phyloP scores from a whole-genome alignment of 768 basidiomycete species.

The Mycena vitilis region DNA sequence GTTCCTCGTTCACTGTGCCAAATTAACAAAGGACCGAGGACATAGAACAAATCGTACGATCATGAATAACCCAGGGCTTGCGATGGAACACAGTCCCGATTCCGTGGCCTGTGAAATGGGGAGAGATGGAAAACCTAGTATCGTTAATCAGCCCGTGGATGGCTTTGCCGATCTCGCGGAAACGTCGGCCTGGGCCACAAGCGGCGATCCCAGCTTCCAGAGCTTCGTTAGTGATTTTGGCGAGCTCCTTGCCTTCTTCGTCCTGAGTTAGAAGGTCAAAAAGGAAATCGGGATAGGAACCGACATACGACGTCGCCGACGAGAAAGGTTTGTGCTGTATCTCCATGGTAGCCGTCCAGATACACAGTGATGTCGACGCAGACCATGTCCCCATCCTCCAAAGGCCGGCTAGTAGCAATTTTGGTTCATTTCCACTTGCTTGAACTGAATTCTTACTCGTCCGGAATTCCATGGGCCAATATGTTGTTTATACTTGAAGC shows the following conservation, averaged over 20 bases:
- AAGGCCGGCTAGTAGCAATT: conserved; percentile 71
- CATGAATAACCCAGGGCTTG: conserved; percentile 86
- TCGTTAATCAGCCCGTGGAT: conserved; percentile 65
- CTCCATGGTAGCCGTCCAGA: conserved; percentile 88
- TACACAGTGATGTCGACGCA: conserved; percentile 91
- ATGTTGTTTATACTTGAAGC: conserved; percentile 86
- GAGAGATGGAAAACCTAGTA: conserved; percentile 69
- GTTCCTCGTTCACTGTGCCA: conserved; percentile 79
- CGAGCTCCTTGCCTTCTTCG: conserved; percentile 71
- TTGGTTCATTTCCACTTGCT: neutral
- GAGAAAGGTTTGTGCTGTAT: conserved; percentile 86
- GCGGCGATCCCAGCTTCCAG: conserved; percentile 75
- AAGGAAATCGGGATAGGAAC: neutral
- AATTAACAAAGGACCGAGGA: neutral
- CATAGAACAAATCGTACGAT: conserved; percentile 56
- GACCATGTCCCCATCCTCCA: conserved; percentile 87
- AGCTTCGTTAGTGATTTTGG: conserved; percentile 71
- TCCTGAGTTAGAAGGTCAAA: conserved; percentile 60
- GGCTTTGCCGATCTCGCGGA: conserved; percentile 75
- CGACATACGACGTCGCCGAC: conserved; percentile 79
- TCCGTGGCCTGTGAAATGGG: conserved; percentile 86
- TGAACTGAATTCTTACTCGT: conserved; percentile 67
- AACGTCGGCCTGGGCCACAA: conserved; percentile 80
- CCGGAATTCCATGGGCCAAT: conserved; percentile 90
- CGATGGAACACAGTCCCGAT: conserved; percentile 87